Evolutionary conservation across 495 filamentous ascomycete genomes (phyloP), one percentile per base, ranked within the genome.

Genomic region (Xanthoparmelia taractica): DNA sequence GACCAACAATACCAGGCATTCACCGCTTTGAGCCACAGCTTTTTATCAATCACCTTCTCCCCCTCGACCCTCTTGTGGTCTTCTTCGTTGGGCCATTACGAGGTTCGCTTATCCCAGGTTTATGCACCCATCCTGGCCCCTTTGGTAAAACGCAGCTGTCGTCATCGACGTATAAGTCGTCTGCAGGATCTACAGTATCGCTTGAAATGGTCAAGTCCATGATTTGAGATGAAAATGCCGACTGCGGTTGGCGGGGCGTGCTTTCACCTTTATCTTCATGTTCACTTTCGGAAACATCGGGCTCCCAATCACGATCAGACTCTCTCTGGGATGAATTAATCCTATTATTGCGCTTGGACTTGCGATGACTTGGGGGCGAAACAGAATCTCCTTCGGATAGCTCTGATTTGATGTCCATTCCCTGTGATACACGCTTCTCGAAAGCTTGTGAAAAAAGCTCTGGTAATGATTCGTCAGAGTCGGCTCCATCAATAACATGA

Each of bases 181-280:
- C 69, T 0, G 60, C 68, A 1, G 73, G 70, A n/a, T 72, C 72
- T 2, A 66, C 67, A 4, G 65, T 61, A 29, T 79, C 76, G 56
- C 75, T 78, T 27, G 74, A 74, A 37, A 70, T 65, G 0, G 79
- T 81, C 29, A 81, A 66, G 58, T 81, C 79, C 13, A 82, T 68
- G 23, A 80, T 57, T 31, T 67, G 68, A 4, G 73, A 74, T 54
- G 12, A 60, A 58, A 41, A 56, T 57, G 20, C 65, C 61, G 38
- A 61, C 65, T 58, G 64, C 31, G 64, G 52, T 36, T 43, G 41
- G 13, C 58, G 52, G 3, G 64, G 59, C n/a, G 38, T 65, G 43
- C 33, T 48, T 37, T 1, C 41, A 29, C 20, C 36, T n/a, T 61
- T 50, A 36, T 48, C 31, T 20, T 43, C 56, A 17, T 29, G 6